phyloP scores from a whole-genome alignment of 805 yeast species.

The Torulaspora quercuum region DNA sequence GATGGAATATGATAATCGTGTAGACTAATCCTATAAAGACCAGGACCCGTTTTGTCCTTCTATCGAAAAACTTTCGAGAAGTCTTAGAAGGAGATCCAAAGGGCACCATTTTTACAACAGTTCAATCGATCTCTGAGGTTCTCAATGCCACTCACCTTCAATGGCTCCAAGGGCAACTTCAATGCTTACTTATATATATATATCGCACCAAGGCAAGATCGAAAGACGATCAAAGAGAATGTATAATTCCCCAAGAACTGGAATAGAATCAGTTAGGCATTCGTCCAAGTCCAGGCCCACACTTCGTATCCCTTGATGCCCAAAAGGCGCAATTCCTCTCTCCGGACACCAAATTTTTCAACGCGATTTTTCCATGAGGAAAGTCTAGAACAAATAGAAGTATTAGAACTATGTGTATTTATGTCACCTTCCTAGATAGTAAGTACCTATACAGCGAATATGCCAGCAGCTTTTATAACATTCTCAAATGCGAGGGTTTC shows the following conservation, averaged over 20 bases:
- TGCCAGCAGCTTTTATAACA: too few species aligned
- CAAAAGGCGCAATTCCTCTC: slow-evolving; percentile 1
- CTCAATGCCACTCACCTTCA: too few species aligned
- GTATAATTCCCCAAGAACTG: too few species aligned
- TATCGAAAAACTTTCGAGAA: slow-evolving; percentile 10
- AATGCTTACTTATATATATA: too few species aligned
- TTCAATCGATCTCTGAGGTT: neutral
- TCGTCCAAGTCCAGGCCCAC: slow-evolving; percentile 2
- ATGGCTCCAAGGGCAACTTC: too few species aligned
- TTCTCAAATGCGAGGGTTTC: too few species aligned
- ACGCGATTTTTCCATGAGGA: slow-evolving; percentile 5
- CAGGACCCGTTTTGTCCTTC: slow-evolving; percentile 13
- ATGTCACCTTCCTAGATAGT: too few species aligned
- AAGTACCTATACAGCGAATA: too few species aligned
- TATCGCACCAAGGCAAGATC: too few species aligned
- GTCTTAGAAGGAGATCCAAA: neutral
- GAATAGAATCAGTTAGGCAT: too few species aligned
- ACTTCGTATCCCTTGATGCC: neutral
- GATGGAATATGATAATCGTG: slow-evolving; percentile 13
- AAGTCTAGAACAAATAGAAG: neutral
- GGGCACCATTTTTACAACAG: neutral
- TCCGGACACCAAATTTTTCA: slow-evolving; percentile 1
- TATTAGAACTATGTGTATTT: neutral
- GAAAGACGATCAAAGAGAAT: too few species aligned
- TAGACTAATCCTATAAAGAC: slow-evolving; percentile 10